Evolutionary conservation across 768 basidiomycete species (phyloP).

Genomic region (Tricholoma sp.): DNA sequence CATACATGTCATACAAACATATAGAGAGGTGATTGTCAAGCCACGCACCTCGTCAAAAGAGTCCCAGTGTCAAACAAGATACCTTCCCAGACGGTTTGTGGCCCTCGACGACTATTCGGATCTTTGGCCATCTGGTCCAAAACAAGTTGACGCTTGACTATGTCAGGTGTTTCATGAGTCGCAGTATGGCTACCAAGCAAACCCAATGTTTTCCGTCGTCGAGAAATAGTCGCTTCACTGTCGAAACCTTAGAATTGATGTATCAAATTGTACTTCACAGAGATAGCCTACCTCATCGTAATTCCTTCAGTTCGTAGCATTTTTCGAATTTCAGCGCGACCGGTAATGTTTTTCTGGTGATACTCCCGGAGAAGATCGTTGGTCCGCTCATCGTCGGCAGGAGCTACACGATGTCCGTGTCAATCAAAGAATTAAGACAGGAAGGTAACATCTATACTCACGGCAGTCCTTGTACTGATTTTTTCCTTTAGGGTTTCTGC

Average conservation of each 20-base stretch:
- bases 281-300: slow-evolving; percentile 23
- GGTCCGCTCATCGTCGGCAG: no score
- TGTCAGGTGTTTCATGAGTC: slow-evolving; percentile 18
- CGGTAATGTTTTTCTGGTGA: slow-evolving; percentile 22
- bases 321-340: slow-evolving; percentile 19
- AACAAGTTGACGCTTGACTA: slow-evolving; percentile 25
- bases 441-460: no score
- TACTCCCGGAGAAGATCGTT: slow-evolving; percentile 22
- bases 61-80: slow-evolving; percentile 25
- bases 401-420: no score
- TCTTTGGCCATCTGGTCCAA: slow-evolving; percentile 30
- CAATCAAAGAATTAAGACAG: no score
- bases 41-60: slow-evolving; percentile 26
- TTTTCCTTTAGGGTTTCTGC: no score
- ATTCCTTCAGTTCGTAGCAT: slow-evolving; percentile 22
- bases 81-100: slow-evolving; percentile 19
- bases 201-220: slow-evolving; percentile 19
- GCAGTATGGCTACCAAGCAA: slow-evolving; percentile 22
- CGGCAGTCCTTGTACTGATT: no score
- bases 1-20: background rate
- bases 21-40: slow-evolving; percentile 8
- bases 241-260: no score
- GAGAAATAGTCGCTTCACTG: slow-evolving; percentile 24
- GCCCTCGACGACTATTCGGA: slow-evolving; percentile 22
- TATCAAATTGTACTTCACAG: no score